These are phyloP conservation scores for Pseudoperonospora humuli DNA, from an alignment of 352 stramenopile species.

Conservation along the genomic window DNA sequence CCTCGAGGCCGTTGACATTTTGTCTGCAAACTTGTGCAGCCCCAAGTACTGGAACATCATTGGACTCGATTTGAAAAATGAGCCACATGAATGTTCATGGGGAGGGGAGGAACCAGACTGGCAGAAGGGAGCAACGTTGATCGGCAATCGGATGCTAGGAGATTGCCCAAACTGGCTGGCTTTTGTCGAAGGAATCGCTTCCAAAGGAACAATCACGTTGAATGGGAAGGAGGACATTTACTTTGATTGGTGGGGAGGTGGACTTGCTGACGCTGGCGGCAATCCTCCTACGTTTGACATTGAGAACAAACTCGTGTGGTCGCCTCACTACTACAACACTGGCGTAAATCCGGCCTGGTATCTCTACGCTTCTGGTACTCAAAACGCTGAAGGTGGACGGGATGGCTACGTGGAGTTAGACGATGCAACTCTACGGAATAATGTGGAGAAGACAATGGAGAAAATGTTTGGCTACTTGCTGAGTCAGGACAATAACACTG, in stretches of 20 bases:
- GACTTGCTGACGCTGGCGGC: conserved; percentile 31
- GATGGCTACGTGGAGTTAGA: conserved; percentile 34
- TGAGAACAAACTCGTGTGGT: conserved; percentile 55
- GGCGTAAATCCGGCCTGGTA: conserved; percentile 52
- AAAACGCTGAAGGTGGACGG: conserved; percentile 10
- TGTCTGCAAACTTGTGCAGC: conserved; percentile 44
- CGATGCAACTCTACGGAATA: conserved; percentile 33
- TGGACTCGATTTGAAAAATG: conserved; percentile 62
- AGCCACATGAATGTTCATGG: conserved; percentile 52
- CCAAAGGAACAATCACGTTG: conserved; percentile 25
- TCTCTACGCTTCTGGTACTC: conserved; percentile 37
- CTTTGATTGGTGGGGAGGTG: conserved; percentile 65
- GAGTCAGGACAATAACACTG: conserved; percentile 23
- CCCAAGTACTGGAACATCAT: conserved; percentile 60
- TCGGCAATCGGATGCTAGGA: conserved; percentile 52
- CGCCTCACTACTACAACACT: conserved; percentile 70
- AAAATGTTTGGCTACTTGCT: conserved; percentile 60
- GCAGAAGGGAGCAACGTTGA: conserved; percentile 44
- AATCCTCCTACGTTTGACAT: conserved; percentile 32
- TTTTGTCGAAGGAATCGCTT: conserved; percentile 57
- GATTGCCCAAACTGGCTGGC: conserved; percentile 55
- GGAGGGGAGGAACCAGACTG: conserved; percentile 32
- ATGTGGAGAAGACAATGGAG: conserved; percentile 50
- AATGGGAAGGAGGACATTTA: conserved; percentile 22
- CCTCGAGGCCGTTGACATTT: conserved; percentile 40